A percentile compares a stretch with the other conserved stretches of the same genome.
phyloP scores from a whole-genome alignment of 768 basidiomycete genomes.

The Leucogyrophana mollusca region DNA sequence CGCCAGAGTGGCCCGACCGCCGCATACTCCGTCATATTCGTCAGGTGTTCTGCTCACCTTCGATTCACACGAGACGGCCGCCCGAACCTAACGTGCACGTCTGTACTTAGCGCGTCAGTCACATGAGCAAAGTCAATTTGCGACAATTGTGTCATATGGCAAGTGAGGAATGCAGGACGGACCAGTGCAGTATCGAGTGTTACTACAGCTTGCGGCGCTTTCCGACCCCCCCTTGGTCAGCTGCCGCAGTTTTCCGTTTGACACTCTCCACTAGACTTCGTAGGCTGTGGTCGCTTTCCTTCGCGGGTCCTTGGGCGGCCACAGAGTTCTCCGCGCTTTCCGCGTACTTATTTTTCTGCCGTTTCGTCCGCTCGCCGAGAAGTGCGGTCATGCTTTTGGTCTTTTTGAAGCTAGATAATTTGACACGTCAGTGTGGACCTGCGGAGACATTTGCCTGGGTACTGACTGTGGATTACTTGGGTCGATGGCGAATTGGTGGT shows the following conservation, averaged over 20 bases:
- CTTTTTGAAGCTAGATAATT: conserved; percentile 73
- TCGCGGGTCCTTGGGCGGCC: conserved; percentile 1
- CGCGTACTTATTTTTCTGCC: conserved; percentile 40
- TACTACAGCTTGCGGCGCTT: conserved; percentile 37
- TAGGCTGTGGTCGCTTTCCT: conserved; percentile 39
- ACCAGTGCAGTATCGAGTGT: neutral
- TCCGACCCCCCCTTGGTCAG: conserved; percentile 28
- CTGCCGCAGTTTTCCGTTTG: conserved; percentile 66
- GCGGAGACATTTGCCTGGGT: neutral
- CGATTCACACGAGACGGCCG: neutral
- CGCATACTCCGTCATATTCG: too few relatives aligned
- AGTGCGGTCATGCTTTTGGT: conserved; percentile 88
- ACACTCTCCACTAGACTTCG: conserved; percentile 79
- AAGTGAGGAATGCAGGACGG: neutral
- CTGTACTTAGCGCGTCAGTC: neutral
- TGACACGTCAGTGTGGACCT: neutral
- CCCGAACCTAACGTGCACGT: neutral
- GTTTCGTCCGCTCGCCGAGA: conserved; percentile 77
- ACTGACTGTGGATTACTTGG: conserved; percentile 93
- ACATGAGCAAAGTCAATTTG: conserved; percentile 2
- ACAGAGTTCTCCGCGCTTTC: neutral
- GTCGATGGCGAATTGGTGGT: conserved; percentile 92
- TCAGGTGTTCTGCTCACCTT: neutral
- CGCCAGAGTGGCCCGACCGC: neutral
- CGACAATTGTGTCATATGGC: too few relatives aligned